Evolutionary conservation across 352 stramenopile species (phyloP).

Genomic region (Pythium coloratum): DNA sequence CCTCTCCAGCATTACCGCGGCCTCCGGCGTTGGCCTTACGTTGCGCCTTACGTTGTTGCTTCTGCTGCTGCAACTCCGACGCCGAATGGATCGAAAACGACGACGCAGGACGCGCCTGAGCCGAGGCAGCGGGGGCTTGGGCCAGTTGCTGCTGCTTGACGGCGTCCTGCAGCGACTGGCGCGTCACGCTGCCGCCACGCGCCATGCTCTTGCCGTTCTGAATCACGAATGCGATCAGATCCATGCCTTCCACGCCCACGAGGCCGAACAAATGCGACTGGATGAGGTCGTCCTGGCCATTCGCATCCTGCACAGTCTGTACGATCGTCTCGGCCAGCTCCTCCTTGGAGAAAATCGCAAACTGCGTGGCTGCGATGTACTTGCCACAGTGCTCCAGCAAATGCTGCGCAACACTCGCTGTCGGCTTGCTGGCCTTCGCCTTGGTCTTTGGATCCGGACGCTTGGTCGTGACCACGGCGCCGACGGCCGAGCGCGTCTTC

Average conservation of each 20-base stretch:
- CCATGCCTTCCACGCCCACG: constrained; percentile 84
- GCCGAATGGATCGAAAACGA: constrained; percentile 74
- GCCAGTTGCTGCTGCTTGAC: constrained; percentile 45
- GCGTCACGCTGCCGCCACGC: constrained; percentile 29
- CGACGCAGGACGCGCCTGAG: constrained; percentile 16
- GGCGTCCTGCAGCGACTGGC: constrained; percentile 43
- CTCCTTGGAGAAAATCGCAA: constrained; percentile 52
- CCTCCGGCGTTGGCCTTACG: constrained; percentile 32
- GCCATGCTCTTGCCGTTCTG: constrained; percentile 43
- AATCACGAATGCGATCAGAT: constrained; percentile 77
- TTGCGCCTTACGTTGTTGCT: constrained; percentile 55
- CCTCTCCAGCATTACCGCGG: constrained; percentile 13
- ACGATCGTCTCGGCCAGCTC: constrained; percentile 72
- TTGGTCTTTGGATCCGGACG: constrained; percentile 20
- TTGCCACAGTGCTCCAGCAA: constrained; percentile 46
- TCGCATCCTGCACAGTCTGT: constrained; percentile 59
- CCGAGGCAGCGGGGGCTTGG: not conserved
- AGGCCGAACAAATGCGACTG: constrained; percentile 82
- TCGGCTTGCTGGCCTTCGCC: constrained; percentile 10
- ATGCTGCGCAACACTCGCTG: constrained; percentile 27
- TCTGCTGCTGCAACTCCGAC: constrained; percentile 56
- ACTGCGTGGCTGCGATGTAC: constrained; percentile 38
- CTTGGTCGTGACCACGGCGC: constrained; percentile 50
- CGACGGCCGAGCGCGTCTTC: constrained; percentile 41
- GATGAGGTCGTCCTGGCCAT: constrained; percentile 52